Conservation (phyloP, 1,284 basidiomycete species). For the Ustilago shanxiensis region DNA sequence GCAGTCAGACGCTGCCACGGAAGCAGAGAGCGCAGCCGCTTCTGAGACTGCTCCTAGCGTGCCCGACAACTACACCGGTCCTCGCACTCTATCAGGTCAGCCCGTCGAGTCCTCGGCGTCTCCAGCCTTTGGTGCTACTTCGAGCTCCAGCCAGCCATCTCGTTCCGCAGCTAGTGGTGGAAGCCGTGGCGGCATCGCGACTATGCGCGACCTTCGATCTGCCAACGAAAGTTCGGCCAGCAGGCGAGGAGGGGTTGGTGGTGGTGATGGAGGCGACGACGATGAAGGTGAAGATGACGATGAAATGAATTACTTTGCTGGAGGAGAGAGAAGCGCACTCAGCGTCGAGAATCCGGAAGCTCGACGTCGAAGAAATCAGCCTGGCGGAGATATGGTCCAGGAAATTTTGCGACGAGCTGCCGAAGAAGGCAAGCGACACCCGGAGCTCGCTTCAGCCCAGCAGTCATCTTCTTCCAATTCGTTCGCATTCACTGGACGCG, state of each 20-base stretch:
- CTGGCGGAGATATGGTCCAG: constrained; percentile 80
- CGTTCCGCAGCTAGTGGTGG: constrained; percentile 19
- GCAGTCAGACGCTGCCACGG: constrained; percentile 14
- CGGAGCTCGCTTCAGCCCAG: constrained; percentile 7
- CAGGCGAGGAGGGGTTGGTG: constrained; percentile 22
- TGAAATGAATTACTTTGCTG: constrained; percentile 67
- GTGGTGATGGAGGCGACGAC: constrained; percentile 53
- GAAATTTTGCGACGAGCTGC: constrained; percentile 83
- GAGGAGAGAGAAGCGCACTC: constrained; percentile 78
- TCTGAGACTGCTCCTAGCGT: constrained; percentile 23
- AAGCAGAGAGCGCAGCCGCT: constrained; percentile 5
- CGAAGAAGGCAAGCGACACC: constrained; percentile 74
- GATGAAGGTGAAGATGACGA: constrained; percentile 60
- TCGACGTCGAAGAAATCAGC: constrained; percentile 72
- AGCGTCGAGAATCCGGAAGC: constrained; percentile 84
- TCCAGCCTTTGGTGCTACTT: constrained; percentile 33
- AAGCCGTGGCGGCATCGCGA: constrained; percentile 65
- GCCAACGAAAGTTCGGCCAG: constrained; percentile 19
- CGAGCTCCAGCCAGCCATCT: constrained; percentile 15
- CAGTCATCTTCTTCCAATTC: constrained; percentile 15
- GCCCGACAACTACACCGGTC: constrained; percentile 50
- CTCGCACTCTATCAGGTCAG: constrained; percentile 70
- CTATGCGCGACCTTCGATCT: constrained; percentile 69
- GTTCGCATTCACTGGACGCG: constrained; percentile 49
- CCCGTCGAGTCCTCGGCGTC: constrained; percentile 57